Evolutionary conservation across 305 asterid genomes (phyloP).

Genomic region (Nicotiana rustica): DNA sequence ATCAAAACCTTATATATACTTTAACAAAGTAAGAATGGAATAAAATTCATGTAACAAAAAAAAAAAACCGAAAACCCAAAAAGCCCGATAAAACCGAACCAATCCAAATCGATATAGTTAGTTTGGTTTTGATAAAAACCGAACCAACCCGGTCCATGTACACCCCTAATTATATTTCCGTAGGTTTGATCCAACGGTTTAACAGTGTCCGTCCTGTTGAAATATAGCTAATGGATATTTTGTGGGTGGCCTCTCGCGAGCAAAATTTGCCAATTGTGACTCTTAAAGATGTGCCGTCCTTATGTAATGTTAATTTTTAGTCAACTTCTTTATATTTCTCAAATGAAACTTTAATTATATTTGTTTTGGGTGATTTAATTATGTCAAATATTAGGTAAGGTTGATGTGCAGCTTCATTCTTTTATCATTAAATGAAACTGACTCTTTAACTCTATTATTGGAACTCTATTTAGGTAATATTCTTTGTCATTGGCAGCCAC

Average conservation of each 20-base stretch:
- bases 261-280: conserved; percentile 21
- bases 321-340: neutral
- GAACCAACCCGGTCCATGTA: no score
- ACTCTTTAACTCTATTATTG: conserved; percentile 18
- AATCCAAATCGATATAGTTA: no score
- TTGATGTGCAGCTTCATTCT: neutral
- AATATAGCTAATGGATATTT: conserved; percentile 23
- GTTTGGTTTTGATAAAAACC: no score
- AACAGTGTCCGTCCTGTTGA: conserved; percentile 3
- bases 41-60: no score
- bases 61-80: no score
- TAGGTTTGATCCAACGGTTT: conserved; percentile 4
- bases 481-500: neutral
- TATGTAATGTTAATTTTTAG: neutral
- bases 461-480: neutral
- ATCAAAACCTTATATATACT: no score
- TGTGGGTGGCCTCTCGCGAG: conserved; percentile 31
- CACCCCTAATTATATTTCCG: neutral
- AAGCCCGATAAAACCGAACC: no score
- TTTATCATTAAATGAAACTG: neutral
- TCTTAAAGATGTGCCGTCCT: conserved; percentile 30
- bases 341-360: neutral
- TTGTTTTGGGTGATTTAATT: neutral
- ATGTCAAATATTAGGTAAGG: neutral
- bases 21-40: no score